Evolutionary conservation across 495 filamentous ascomycete genomes (phyloP).

Genomic region (Tuber umbilicatum): DNA sequence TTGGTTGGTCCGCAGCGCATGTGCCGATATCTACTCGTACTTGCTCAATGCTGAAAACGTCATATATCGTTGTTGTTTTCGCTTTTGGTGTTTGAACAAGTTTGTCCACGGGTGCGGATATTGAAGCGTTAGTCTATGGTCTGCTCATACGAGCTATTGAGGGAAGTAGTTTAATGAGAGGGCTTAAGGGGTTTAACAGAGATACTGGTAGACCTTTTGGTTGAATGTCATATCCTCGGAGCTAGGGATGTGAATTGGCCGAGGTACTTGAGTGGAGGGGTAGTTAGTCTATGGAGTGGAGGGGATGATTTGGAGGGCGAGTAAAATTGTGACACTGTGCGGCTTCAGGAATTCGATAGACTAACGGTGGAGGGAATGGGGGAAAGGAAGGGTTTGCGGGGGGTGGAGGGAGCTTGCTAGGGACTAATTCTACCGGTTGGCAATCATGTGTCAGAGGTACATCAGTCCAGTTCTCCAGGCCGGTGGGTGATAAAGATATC

Average conservation of each 20-base stretch:
- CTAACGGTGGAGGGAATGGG: background rate
- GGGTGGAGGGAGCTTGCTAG: background rate
- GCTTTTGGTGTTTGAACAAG: background rate
- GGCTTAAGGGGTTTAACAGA: background rate
- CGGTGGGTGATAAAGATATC: background rate
- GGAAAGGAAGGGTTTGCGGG: background rate
- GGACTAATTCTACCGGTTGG: background rate
- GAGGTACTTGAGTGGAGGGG: background rate
- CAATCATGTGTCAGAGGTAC: background rate
- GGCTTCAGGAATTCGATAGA: background rate
- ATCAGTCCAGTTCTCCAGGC: background rate
- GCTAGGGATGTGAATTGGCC: background rate
- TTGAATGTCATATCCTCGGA: background rate
- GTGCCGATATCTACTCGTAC: slow-evolving; percentile 25
- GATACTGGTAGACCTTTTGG: background rate
- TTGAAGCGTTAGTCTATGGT: background rate
- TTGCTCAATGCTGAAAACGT: slow-evolving; percentile 23
- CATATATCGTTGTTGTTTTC: slow-evolving; percentile 6
- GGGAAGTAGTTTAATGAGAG: background rate
- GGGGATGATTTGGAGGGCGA: background rate
- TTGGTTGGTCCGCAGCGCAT: slow-evolving; percentile 14
- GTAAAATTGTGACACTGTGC: background rate
- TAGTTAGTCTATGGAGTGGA: background rate
- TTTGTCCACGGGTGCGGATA: too few relatives aligned
- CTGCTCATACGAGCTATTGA: background rate